phyloP scores from a whole-genome alignment of 805 yeast genomes.

The Scheffersomyces lignosus region DNA sequence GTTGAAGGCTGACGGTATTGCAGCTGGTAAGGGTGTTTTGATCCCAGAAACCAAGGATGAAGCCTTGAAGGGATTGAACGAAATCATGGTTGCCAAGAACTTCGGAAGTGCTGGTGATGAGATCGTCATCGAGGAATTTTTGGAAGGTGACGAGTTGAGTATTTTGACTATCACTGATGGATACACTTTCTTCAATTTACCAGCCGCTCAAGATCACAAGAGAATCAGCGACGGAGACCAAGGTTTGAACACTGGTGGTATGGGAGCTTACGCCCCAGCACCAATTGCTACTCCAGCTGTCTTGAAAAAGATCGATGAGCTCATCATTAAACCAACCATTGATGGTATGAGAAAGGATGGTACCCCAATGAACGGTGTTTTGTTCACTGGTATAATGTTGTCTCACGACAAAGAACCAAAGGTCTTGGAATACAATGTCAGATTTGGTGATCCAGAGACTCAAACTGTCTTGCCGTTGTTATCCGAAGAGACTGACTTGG shows the following conservation, averaged over 20 bases:
- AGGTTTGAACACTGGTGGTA: slow-evolving; percentile 98
- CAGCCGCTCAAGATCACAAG: slow-evolving; percentile 98
- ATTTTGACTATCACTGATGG: slow-evolving; percentile 93
- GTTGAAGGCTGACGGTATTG: slow-evolving; percentile 95
- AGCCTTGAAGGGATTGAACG: slow-evolving; percentile 79
- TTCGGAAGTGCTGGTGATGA: slow-evolving; percentile 93
- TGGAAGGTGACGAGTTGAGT: slow-evolving; percentile 96
- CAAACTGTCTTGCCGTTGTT: slow-evolving; percentile 92
- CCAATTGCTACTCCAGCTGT: slow-evolving; percentile 85
- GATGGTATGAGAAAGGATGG: slow-evolving; percentile 97
- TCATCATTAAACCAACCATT: slow-evolving; percentile 86
- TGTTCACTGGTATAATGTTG: slow-evolving; percentile 94
- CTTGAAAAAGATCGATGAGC: slow-evolving; percentile 64
- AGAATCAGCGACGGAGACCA: slow-evolving; percentile 90
- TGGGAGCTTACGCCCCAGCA: slow-evolving; percentile 99
- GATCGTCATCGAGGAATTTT: slow-evolving; percentile 91
- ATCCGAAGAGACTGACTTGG: slow-evolving; percentile 82
- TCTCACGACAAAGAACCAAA: slow-evolving; percentile 81
- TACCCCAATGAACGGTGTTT: slow-evolving; percentile 90
- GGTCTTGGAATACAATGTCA: slow-evolving; percentile 93
- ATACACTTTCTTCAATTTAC: slow-evolving; percentile 83
- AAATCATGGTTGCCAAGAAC: slow-evolving; percentile 84
- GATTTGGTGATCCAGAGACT: slow-evolving; percentile 99
- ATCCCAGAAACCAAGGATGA: slow-evolving; percentile 84
- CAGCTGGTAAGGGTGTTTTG: slow-evolving; percentile 98